Conservation (phyloP, 495 filamentous ascomycete genomes). For the Hypoxylon cercidicola region DNA sequence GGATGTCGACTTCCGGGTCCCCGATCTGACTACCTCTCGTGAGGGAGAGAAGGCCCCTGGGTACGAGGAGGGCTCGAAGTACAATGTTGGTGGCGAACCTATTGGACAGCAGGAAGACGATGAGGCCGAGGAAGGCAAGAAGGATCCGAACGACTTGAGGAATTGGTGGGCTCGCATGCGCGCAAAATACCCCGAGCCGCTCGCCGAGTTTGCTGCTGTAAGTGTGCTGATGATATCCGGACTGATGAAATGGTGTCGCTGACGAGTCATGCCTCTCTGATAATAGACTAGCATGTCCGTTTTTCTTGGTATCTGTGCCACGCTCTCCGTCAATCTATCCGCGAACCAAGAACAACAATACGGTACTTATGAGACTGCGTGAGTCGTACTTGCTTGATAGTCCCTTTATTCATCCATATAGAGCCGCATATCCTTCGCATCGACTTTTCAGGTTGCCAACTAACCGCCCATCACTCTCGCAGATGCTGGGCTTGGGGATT, state of each 20-base stretch:
- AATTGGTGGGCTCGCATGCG: constrained; percentile 65
- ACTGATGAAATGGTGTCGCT: constrained; percentile 24
- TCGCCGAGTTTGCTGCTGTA: constrained; percentile 63
- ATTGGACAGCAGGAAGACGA: constrained; percentile 28
- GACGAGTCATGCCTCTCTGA: constrained; percentile 39
- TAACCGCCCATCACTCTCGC: not conserved
- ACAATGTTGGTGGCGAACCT: constrained; percentile 39
- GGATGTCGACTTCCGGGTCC: constrained; percentile 11
- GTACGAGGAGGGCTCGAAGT: not conserved
- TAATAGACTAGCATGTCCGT: constrained; percentile 35
- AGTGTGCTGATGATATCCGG: constrained; percentile 22
- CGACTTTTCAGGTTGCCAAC: not conserved
- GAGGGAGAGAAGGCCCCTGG: constrained; percentile 21
- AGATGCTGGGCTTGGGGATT: constrained; percentile 64
- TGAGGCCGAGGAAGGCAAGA: constrained; percentile 45
- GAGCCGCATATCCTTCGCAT: not conserved
- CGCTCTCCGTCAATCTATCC: constrained; percentile 60
- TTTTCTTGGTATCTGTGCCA: constrained; percentile 55
- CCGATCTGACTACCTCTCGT: not conserved
- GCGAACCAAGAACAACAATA: constrained; percentile 52
- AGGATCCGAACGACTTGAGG: constrained; percentile 59
- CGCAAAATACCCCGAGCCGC: constrained; percentile 59
- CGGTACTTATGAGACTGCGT: constrained; percentile 35
- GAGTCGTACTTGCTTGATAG: too few relatives aligned
- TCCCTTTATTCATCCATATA: not conserved